Evolutionary conservation across 1,284 basidiomycete species (phyloP).

Genomic region (Neotropicomus parvogracilis): DNA sequence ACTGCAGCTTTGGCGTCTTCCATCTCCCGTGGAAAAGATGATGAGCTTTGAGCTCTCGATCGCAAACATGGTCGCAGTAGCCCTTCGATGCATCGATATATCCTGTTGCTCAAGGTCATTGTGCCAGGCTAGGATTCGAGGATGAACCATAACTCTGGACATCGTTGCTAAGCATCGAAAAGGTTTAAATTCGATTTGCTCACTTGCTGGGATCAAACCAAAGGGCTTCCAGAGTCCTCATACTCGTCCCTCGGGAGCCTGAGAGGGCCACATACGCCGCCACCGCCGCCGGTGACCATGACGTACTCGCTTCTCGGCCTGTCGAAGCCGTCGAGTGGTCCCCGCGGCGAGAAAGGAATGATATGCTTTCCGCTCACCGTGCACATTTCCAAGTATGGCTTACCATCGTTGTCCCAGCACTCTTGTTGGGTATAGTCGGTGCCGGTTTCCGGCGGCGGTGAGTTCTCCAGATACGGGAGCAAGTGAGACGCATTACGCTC

Average conservation of each 20-base stretch:
- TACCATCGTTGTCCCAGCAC: constrained; percentile 49
- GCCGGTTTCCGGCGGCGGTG: constrained; percentile 27
- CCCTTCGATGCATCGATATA: background rate
- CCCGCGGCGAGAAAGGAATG: background rate
- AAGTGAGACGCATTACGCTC: no score
- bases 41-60: background rate
- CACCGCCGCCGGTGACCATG: background rate
- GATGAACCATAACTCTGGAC: constrained; percentile 49
- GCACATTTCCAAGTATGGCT: constrained; percentile 53
- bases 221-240: constrained; percentile 80
- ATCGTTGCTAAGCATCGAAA: background rate
- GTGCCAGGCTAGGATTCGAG: constrained; percentile 35
- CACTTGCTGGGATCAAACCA: constrained; percentile 77
- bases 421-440: constrained; percentile 56
- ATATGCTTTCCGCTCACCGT: constrained; percentile 42
- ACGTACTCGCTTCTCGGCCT: constrained; percentile 28
- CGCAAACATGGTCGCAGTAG: background rate
- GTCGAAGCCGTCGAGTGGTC: background rate
- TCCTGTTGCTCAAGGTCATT: constrained; percentile 24
- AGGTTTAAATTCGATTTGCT: constrained; percentile 17
- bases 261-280: constrained; percentile 88
- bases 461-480: no score
- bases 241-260: constrained; percentile 71
- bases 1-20: background rate
- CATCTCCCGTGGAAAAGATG: background rate